phyloP scores from a whole-genome alignment of 2,329 filamentous ascomycete genomes.

The Aspergillaceae sp. region DNA sequence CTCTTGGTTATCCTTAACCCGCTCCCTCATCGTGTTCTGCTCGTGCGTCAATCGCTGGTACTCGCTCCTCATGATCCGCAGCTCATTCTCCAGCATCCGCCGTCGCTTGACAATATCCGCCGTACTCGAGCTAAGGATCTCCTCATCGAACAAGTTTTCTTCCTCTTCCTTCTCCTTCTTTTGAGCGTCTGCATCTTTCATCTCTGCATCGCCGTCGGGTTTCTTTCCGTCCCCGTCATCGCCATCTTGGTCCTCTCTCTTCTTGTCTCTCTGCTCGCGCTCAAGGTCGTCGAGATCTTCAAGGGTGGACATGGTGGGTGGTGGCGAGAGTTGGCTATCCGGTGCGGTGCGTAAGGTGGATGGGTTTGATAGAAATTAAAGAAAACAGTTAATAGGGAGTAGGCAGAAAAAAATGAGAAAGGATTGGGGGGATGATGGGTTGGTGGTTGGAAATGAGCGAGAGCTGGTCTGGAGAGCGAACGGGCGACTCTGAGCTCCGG shows the following conservation, averaged over 20 bases:
- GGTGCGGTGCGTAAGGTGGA: neutral
- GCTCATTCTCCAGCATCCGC: constrained; percentile 91
- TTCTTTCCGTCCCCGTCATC: constrained; percentile 51
- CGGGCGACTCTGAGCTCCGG: constrained; percentile 18
- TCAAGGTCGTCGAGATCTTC: constrained; percentile 88
- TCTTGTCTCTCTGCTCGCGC: constrained; percentile 66
- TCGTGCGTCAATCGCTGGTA: constrained; percentile 89
- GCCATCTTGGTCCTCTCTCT: constrained; percentile 49
- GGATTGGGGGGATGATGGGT: constrained; percentile 2
- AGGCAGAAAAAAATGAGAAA: neutral
- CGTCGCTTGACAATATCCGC: constrained; percentile 87
- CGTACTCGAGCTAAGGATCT: constrained; percentile 87
- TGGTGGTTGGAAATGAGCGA: constrained; percentile 3
- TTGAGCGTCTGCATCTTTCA: constrained; percentile 69
- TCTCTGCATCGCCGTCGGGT: constrained; percentile 63
- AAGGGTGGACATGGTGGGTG: constrained; percentile 65
- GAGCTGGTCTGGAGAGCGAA: constrained; percentile 11
- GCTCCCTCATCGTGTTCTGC: constrained; percentile 91
- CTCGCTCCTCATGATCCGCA: constrained; percentile 97
- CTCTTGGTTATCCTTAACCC: constrained; percentile 97
- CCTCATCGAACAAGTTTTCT: constrained; percentile 80
- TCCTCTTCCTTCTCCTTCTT: constrained; percentile 56
- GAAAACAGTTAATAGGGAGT: neutral
- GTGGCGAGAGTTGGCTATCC: constrained; percentile 8
- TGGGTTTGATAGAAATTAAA: neutral